Base-by-base conservation (phyloP, 768 basidiomycete genomes). In the Solioccasus polychromus region DNA sequence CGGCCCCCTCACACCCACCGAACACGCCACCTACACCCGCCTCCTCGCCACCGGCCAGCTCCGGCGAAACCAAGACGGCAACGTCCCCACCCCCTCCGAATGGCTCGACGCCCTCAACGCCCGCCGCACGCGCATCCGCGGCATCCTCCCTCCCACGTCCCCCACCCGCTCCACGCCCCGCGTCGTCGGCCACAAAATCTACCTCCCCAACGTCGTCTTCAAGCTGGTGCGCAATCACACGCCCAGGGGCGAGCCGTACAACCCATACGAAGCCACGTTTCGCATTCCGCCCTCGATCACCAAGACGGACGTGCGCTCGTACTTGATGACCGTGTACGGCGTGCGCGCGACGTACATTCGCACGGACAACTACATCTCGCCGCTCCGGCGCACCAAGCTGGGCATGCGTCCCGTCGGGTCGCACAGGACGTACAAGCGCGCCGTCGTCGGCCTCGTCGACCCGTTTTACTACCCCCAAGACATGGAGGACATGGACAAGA, bases 251-350 rank as follows among this genome's bases (percentile, higher is more conserved):
- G 71, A 87, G 54, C 75, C 91, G 1, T 97, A 97, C 74, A 94
- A 97, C 51, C 92, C 93, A 1, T 92, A 86, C 71, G 86, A 92
- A 65, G 93, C 92, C 8, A 97, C 93, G 3, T 95, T 97, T 72
- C 88, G 91, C 44, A 76, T 95, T 31, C 87, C 92, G n/a, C 79
- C 81, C 51, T 85, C 82, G 34, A 75, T 94, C 67, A 96, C 92
- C 34, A 97, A 97, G 69, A 89, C 86, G 45, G 93, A 97, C 69
- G 71, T 97, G 29, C 84, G 92, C 31, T 85, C 87, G 0, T 92
- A 95, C 62, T 79, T 97, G 37, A 69, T 70, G 41, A 77, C 91
- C 26, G 78, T 85, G n/a, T 97, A 97, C 56, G 88, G 89, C 50
- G 82, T 97, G 36, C 72, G 83, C 59, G 86, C 88, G 48, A 95